Conservation (phyloP, 1,139 yeast species). For the Zygoascus meyerae region DNA sequence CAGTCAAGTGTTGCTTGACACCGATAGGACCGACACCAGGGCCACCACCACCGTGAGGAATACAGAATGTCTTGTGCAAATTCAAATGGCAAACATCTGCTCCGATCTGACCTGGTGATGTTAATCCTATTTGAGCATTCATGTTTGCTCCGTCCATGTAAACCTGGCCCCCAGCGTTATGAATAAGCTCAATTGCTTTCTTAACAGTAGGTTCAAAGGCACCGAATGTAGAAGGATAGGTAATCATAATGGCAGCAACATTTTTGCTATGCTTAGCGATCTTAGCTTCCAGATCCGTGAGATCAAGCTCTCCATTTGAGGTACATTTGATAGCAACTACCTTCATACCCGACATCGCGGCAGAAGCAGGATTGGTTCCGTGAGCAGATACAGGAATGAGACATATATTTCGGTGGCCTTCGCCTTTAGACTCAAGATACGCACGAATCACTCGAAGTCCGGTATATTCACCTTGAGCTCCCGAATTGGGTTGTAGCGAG, state of each 20-base stretch:
- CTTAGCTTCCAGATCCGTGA: conserved; percentile 66
- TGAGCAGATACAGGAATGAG: conserved; percentile 96
- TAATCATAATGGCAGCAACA: conserved; percentile 89
- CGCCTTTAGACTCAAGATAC: conserved; percentile 68
- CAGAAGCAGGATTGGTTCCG: conserved; percentile 98
- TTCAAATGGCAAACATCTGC: conserved; percentile 99
- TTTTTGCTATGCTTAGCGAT: conserved; percentile 63
- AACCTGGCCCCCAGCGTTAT: conserved; percentile 85
- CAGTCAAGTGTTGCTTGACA: conserved; percentile 74
- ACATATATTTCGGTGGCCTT: conserved; percentile 73
- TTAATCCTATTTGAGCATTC: conserved; percentile 98
- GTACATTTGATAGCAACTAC: conserved; percentile 90
- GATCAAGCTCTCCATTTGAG: conserved; percentile 76
- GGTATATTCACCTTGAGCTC: conserved; percentile 97
- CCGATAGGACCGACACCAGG: conserved; percentile 99
- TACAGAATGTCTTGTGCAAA: conserved; percentile 93
- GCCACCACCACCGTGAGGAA: conserved; percentile 99
- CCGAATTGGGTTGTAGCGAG: conserved; percentile 93
- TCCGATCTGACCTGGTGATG: conserved; percentile 95
- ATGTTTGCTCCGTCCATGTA: conserved; percentile 98
- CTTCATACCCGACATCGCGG: conserved; percentile 93
- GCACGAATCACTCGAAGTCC: conserved; percentile 84
- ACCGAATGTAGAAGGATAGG: conserved; percentile 96
- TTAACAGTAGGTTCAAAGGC: conserved; percentile 89
- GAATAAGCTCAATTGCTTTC: conserved; percentile 78